Evolutionary conservation across 345 rosid genomes (phyloP), one percentile per base, ranked within the genome.

Genomic region (Acer negundo): DNA sequence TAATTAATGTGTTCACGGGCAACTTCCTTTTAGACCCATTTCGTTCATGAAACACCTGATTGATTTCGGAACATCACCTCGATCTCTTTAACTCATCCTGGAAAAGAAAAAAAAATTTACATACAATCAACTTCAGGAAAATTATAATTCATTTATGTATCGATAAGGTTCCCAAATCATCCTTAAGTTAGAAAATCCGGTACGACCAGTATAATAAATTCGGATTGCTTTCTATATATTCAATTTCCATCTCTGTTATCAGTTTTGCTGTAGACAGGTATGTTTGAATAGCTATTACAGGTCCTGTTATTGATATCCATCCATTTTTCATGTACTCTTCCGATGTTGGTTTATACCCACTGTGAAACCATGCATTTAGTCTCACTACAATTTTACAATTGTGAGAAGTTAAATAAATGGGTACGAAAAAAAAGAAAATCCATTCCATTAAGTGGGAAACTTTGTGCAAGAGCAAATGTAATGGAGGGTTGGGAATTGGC

Each of bases 21-120:
- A 63, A 71, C 77, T 64, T 69, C 74, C 46, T 81, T 80, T 0
- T 74, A 73, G 23, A 66, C 77, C 26, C 76, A 80, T 82, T 62
- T 85, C 85, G 6, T 77, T 35, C 87, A 85, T 82, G 73, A 78
- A 75, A 75, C 84, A 85, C 61, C 78, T 82, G 13, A 85, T 59
- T 8, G 84, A 80, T 51, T 85, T 85, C 3, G 79, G 55, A 40
- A 61, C 47, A 63, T 82, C 86, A 11, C 87, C 85, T 82, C 85
- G 31, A 28, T 28, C 31, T 59, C 16, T 70, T 46, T 38, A 84
- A 12, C 65, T 84, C 87, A 46, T 20, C 59, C 85, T 84, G 3
- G 31, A 2, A 28, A 28, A 28, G 31, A 1, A 28, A 28, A 16
- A 0, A 70, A 17, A 71, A 15, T 26, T 28, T 28, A 51, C 3